Base-by-base conservation (phyloP, 1,139 yeast genomes). In the Kodamaea derodonti region DNA sequence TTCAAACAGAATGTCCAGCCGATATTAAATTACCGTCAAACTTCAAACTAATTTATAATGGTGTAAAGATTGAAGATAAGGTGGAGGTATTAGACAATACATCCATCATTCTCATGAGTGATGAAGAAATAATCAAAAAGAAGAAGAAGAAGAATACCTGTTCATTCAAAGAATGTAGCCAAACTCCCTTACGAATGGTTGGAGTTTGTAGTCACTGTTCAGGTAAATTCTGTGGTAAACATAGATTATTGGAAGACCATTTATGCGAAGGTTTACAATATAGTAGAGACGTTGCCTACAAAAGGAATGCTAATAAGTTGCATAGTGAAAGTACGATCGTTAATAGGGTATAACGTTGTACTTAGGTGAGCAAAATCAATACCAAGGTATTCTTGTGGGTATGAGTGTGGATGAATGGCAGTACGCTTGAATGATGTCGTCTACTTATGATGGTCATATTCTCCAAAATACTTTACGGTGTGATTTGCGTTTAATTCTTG, bases 161-260 rank as follows among this genome's bases (percentile, higher is more conserved):
- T 58, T 66, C 80, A 17, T 78, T 78, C 58, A 63, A 62, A 31
- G 57, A 65, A 29, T 87, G 96, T 59, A 65, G 72, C 22, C 72
- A 84, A 12, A 67, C 77, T 3, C 87, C 92, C 1, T 72, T 86
- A 39, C 75, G 95, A 44, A 84, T 87, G 65, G 94, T 85, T 26
- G 96, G 96, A 27, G 88, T 83, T 57, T 88, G 97, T 58, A 75
- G 80, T 38, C 85, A 81, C 53, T 88, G 96, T 57, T 78, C 79
- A 35, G 95, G 95, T 30, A 84, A 82, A 53, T 87, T 79, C 58
- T 87, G 97, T 60, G 84, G 94, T 27, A 83, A 83, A 52, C 97
- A 87, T 62, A 71, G 97, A 40, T 70, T 88, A 40, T 69, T 87
- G 60, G 97, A 87, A 59, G 87, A 83, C 58, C 97, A 87, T 60